These are phyloP conservation scores for Mortierella antarctica DNA, from an alignment of 192 early-diverging fungal genomes.

Conservation along the genomic window DNA sequence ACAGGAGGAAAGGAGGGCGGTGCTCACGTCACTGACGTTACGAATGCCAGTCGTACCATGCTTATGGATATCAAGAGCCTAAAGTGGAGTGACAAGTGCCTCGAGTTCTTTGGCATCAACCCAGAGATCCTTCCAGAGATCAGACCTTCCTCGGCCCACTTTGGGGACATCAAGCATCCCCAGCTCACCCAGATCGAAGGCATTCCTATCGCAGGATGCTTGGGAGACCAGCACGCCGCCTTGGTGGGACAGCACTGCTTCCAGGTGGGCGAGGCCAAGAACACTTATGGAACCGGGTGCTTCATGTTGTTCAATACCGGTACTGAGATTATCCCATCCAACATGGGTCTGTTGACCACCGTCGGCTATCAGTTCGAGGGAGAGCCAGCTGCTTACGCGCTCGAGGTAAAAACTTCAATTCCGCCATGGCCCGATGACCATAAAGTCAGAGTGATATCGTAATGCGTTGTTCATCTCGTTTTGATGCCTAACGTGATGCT, in stretches of 20 bases:
- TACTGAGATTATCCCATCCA: slow-evolving; percentile 73
- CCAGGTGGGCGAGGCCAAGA: slow-evolving; percentile 88
- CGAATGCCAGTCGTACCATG: slow-evolving; percentile 96
- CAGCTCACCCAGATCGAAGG: slow-evolving; percentile 68
- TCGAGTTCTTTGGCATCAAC: slow-evolving; percentile 83
- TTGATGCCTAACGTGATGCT: not conserved
- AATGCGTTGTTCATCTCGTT: not conserved
- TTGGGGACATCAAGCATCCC: slow-evolving; percentile 63
- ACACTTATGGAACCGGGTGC: slow-evolving; percentile 97
- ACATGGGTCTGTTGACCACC: slow-evolving; percentile 89
- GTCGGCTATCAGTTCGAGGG: slow-evolving; percentile 90
- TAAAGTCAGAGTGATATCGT: not conserved
- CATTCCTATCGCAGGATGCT: slow-evolving; percentile 85
- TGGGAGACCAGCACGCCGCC: slow-evolving; percentile 96
- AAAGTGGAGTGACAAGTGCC: slow-evolving; percentile 81
- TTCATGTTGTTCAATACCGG: slow-evolving; percentile 98
- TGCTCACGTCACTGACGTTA: slow-evolving; percentile 88
- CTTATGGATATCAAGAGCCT: slow-evolving; percentile 88
- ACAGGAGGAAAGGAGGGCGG: slow-evolving; percentile 82
- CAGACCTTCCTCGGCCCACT: slow-evolving; percentile 81
- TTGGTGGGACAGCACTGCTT: slow-evolving; percentile 96
- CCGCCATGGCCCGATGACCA: too few relatives aligned
- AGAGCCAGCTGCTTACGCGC: slow-evolving; percentile 79
- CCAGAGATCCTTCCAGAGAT: slow-evolving; percentile 79
- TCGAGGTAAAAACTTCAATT: slow-evolving; percentile 64